Base-by-base conservation (phyloP, 2,329 filamentous ascomycete genomes). In the Cordyceps cicadae region DNA sequence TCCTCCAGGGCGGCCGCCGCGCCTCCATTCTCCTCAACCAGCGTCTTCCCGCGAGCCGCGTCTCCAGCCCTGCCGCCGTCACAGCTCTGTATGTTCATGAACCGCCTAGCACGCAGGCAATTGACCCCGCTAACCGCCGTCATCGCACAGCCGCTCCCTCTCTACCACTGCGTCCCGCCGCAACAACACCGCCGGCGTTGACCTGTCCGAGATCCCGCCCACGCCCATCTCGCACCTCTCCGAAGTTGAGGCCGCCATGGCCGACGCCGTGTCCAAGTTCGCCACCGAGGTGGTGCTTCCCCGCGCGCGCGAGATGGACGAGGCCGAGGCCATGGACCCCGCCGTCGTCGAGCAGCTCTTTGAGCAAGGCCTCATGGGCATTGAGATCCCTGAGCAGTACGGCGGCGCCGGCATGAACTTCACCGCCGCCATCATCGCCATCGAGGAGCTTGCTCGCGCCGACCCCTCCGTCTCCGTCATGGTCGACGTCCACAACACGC, bases 381-480 rank as follows among this genome's bases (percentile, higher is more conserved):
- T 99, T 65, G 94, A 99, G 78, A 96, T 99, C 62, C 93, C 94
- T 17, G 94, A 99, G 75, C 92, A 97, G 75, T 99, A 88, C 72
- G 94, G 94, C 63, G 94, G 94, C 63, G 90, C 93, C 0, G 94
- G 92, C 67, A 97, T 99, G 94, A 97, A 97, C 83, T 99, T 99
- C 77, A 97, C 94, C 0, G 80, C 92, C 1, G 93, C 92, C 63
- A 96, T 99, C 71, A 87, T 99, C 50, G 93, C 90, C 32, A 99
- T 99, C 68, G 94, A 99, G 77, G 94, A 99, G 81, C 81, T 99
- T 63, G 94, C 94, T 0, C 85, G 92, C 61, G 89, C 96, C 19
- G 94, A 99, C 71, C 94, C 94, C 46, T 95, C 90, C 66, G 94
- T 99, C 64, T 93, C 90, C 70, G 94, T 99, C 64, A 77, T 99